Conservation (phyloP, 2,329 filamentous ascomycete species). For the Akanthomyces uredinophilus region DNA sequence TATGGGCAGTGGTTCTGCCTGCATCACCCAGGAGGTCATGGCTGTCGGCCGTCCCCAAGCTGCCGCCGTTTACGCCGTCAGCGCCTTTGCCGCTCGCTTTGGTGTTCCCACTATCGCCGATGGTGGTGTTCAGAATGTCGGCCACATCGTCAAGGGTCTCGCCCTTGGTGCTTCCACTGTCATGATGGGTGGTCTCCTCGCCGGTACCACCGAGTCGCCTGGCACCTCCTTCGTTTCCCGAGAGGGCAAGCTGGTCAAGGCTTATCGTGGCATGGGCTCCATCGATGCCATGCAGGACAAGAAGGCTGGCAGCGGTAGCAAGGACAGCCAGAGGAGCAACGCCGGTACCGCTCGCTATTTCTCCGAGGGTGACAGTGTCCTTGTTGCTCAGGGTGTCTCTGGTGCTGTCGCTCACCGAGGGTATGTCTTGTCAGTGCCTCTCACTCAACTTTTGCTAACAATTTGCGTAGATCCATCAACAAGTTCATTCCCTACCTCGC, state of each 20-base stretch:
- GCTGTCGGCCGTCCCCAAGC: constrained; percentile 95
- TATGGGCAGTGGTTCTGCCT: constrained; percentile 97
- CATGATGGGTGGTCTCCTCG: constrained; percentile 98
- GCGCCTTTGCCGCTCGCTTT: constrained; percentile 83
- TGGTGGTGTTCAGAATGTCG: constrained; percentile 95
- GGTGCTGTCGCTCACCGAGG: constrained; percentile 76
- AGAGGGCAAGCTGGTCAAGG: constrained; percentile 97
- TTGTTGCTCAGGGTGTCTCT: constrained; percentile 95
- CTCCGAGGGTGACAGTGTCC: constrained; percentile 88
- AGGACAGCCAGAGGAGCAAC: constrained; percentile 74
- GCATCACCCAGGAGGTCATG: constrained; percentile 99
- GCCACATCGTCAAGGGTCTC: constrained; percentile 97
- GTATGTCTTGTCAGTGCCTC: constrained; percentile 29
- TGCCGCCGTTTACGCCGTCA: constrained; percentile 84
- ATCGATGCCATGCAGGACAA: constrained; percentile 99
- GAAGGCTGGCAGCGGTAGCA: constrained; percentile 74
- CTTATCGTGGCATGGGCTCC: constrained; percentile 97
- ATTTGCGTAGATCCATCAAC: constrained; percentile 61
- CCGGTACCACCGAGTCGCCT: constrained; percentile 94
- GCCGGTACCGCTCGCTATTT: constrained; percentile 97
- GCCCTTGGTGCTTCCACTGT: constrained; percentile 89
- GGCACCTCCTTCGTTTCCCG: constrained; percentile 94
- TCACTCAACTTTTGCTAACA: constrained; percentile 26
- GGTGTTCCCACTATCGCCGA: constrained; percentile 98
- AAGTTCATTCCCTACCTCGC: constrained; percentile 96